phyloP scores from a whole-genome alignment of 441 rosid species.

The Gossypium trilobum region DNA sequence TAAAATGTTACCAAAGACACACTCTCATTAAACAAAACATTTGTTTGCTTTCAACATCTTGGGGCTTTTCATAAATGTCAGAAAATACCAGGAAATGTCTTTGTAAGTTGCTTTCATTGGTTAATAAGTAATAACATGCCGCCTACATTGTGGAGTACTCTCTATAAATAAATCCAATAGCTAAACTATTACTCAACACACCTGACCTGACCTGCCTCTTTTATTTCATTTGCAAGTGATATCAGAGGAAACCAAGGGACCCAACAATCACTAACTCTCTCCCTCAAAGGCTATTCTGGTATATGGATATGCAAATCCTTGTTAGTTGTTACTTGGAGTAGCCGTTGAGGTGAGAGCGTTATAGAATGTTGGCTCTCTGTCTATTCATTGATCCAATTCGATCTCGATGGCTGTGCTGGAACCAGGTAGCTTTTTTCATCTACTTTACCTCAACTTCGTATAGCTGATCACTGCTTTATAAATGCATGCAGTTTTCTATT shows the following conservation, averaged over 20 bases:
- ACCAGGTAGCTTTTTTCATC: neutral
- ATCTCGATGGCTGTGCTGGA: neutral
- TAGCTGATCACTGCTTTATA: too few species aligned
- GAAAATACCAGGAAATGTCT: slow-evolving; percentile 6
- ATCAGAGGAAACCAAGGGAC: slow-evolving; percentile 1
- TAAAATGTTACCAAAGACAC: slow-evolving; percentile 7
- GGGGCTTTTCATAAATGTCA: neutral
- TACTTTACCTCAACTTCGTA: too few species aligned
- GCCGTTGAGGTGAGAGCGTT: slow-evolving; percentile 20
- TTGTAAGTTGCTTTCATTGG: neutral
- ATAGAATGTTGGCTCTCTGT: slow-evolving; percentile 17
- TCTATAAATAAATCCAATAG: neutral
- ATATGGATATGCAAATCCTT: neutral
- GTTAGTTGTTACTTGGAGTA: neutral
- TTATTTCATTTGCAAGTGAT: neutral
- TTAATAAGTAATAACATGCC: neutral
- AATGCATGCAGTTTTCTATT: too few species aligned
- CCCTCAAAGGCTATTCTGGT: slow-evolving; percentile 28
- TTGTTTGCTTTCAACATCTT: neutral
- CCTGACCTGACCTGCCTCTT: neutral
- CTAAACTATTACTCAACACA: neutral
- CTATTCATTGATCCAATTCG: neutral
- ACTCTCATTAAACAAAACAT: neutral
- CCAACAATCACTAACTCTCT: slow-evolving; percentile 32
- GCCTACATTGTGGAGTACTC: neutral